Evolutionary conservation across 1,284 basidiomycete genomes (phyloP).

Genomic region (Ceratobasidium sp.): DNA sequence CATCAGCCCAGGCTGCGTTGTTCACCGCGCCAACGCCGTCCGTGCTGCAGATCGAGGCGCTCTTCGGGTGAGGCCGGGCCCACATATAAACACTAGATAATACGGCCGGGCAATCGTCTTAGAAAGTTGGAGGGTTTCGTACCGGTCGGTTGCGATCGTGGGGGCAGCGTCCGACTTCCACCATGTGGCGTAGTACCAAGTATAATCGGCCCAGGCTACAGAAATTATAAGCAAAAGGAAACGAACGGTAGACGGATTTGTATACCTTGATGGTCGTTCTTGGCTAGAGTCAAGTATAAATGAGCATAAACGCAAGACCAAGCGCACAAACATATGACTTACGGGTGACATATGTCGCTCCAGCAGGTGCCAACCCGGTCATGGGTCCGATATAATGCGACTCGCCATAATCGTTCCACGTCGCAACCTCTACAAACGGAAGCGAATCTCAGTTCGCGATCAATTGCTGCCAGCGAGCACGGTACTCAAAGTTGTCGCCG

Average conservation of each 20-base stretch:
- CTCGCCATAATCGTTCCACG: conserved; percentile 49
- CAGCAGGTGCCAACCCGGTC: conserved; percentile 7
- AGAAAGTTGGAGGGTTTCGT: not conserved
- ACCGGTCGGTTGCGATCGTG: conserved; percentile 52
- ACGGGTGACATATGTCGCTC: not conserved
- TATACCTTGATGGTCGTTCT: no score
- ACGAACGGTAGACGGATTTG: no score
- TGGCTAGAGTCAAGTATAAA: no score
- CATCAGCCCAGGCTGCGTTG: conserved; percentile 27
- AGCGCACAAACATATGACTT: no score
- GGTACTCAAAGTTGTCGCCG: conserved; percentile 56
- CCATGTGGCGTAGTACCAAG: conserved; percentile 40
- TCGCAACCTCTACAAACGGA: conserved; percentile 54
- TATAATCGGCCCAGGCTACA: conserved; percentile 33
- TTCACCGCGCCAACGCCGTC: conserved; percentile 8
- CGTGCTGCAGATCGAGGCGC: conserved; percentile 46
- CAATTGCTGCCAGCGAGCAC: conserved; percentile 55
- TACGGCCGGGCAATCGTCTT: not conserved
- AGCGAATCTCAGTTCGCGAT: conserved; percentile 53
- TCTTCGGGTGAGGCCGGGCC: conserved; percentile 56
- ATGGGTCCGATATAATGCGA: conserved; percentile 41
- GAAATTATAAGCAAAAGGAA: no score
- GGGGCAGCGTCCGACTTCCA: conserved; percentile 40
- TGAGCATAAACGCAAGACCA: no score
- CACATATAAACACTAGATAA: conserved; percentile 52